Base-by-base conservation (phyloP, 345 rosid genomes). In the Limnanthes douglasii region DNA sequence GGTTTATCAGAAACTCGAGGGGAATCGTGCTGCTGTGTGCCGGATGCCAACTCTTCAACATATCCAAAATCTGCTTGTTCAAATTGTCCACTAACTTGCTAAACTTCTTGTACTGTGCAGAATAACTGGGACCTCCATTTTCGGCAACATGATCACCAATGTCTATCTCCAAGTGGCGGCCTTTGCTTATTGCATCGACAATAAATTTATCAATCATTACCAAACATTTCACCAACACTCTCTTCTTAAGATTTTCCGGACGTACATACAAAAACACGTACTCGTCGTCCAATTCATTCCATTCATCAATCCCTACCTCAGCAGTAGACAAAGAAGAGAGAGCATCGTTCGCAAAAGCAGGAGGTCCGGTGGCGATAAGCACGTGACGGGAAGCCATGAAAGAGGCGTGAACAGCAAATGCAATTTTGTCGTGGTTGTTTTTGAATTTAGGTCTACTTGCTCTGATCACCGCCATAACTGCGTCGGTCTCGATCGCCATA, bases 241-340 rank as follows among this genome's bases (percentile, higher is more conserved):
- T 70, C 59, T 55, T 62, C 11, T 56, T 45, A 18, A 28, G 47
- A 10, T 53, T 64, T 4, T 65, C 73, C 1, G 76, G 72, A 2
- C 59, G 65, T 24, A 29, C 8, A 30, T 70, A 78, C 21, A 78
- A 65, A 15, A 78, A 78, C 1, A 60, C 73, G 31, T 73, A 78
- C 17, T 59, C 68, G 25, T 56, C 75, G 0, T 60, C 72, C 0
- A 48, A 18, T 4, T 68, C 60, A 40, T 73, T 78, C 88, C 90
- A 78, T 8, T 41, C 38, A 4, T 73, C 83, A 11, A 63, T 45
- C 29, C 83, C 90, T 18, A 70, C 79, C 61, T 78, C 90, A 68
- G 77, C 72, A 4, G 62, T 50, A 11, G 75, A 62, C 34, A 78
- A 14, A 34, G 79, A 59, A 19, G 79, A 59, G 31, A 74, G 50